Percentiles rank a stretch among this genome's conserved stretches.
phyloP scores from a whole-genome alignment of 805 yeast species.

The Groenewaldozyma tartarivorans region DNA sequence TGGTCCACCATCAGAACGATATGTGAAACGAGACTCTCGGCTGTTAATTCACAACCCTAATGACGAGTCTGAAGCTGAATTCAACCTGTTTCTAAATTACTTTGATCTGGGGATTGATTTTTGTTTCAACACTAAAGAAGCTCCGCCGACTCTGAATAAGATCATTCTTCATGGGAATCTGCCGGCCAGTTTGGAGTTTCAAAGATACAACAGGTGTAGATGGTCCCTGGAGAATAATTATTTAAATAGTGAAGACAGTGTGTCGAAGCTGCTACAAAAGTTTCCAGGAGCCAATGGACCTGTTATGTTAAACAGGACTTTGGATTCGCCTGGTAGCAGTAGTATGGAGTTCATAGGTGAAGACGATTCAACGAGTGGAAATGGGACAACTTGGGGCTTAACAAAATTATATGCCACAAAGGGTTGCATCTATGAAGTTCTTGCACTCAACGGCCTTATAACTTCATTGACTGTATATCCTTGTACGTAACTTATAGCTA shows the following conservation, averaged over 20 bases:
- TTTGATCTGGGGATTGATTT: constrained; percentile 46
- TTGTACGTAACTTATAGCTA: too few relatives aligned
- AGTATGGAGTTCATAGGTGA: constrained; percentile 22
- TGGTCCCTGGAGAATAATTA: constrained; percentile 29
- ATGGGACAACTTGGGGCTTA: constrained; percentile 15
- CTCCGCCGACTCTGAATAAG: constrained; percentile 32
- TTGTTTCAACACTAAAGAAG: constrained; percentile 34
- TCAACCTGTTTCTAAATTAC: constrained; percentile 33
- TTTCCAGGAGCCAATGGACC: constrained; percentile 5
- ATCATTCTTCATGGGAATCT: constrained; percentile 46
- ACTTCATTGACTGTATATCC: constrained; percentile 16
- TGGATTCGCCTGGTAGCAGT: constrained; percentile 22
- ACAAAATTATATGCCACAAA: constrained; percentile 16
- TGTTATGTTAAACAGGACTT: constrained; percentile 18
- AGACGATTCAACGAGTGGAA: constrained; percentile 4
- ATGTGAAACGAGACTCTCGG: constrained; percentile 37
- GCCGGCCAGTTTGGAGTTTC: constrained; percentile 44
- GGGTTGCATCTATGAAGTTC: constrained; percentile 18
- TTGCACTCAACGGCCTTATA: constrained; percentile 10
- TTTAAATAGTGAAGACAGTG: constrained; percentile 1
- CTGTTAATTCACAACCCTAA: constrained; percentile 33
- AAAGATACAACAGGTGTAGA: constrained; percentile 44
- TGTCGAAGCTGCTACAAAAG: neutral
- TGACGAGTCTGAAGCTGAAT: constrained; percentile 9
- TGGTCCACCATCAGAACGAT: constrained; percentile 50